Evolutionary conservation across 2,329 filamentous ascomycete genomes (phyloP).

Genomic region (Trichoderma brevicompactum): DNA sequence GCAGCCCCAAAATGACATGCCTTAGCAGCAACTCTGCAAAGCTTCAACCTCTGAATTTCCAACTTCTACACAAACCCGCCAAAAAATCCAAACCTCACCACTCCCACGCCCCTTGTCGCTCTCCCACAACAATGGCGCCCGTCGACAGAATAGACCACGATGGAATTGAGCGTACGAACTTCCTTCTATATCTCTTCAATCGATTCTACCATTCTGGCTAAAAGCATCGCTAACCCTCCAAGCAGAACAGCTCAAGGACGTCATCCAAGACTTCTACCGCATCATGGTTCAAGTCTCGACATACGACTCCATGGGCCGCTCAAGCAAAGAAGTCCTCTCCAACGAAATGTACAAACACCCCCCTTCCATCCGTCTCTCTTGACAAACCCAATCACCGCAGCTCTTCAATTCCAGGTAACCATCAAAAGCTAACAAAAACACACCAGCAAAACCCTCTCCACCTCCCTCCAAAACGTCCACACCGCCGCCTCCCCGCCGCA

Average conservation of each 20-base stretch:
- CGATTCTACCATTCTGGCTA: not conserved
- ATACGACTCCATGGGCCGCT: constrained; percentile 59
- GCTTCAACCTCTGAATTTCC: not conserved
- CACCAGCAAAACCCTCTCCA: constrained; percentile 47
- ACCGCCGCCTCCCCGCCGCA: constrained; percentile 47
- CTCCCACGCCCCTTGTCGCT: not conserved
- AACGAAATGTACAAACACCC: constrained; percentile 50
- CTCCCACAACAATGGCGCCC: constrained; percentile 46
- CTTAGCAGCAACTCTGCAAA: not conserved
- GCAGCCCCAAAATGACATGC: too few relatives aligned
- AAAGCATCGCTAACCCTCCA: constrained; percentile 2
- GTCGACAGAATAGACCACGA: constrained; percentile 46
- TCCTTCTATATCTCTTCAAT: not conserved
- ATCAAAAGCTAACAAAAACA: not conserved
- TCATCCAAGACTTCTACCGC: constrained; percentile 67
- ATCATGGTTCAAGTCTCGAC: constrained; percentile 65
- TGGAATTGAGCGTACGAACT: constrained; percentile 45
- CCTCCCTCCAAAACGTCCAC: constrained; percentile 47
- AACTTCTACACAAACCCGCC: not conserved
- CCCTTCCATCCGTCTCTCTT: not conserved
- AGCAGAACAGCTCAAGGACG: constrained; percentile 62
- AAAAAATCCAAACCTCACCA: not conserved
- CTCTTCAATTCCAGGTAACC: not conserved
- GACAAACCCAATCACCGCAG: not conserved
- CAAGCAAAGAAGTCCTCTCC: constrained; percentile 61